Percentiles rank a stretch among this genome's conserved stretches.
Evolutionary conservation across 139 green algal species (phyloP).

Genomic region (Monoraphidium neglectum): DNA sequence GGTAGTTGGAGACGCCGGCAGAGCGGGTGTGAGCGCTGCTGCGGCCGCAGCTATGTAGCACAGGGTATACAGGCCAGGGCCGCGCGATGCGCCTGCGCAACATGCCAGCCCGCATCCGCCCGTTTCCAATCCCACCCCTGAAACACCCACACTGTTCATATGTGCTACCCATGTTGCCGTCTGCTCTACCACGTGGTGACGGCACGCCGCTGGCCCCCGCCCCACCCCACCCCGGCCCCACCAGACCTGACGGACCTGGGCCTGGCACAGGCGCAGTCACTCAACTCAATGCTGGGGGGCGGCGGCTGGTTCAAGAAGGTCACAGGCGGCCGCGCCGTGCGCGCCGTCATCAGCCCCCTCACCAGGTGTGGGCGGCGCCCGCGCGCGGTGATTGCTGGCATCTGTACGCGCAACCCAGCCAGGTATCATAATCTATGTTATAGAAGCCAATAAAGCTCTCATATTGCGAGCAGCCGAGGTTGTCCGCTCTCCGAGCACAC

Average conservation of each 20-base stretch:
- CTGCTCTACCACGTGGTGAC: not conserved
- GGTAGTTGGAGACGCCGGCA: not conserved
- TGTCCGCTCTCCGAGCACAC: no score
- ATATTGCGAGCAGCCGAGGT: no score
- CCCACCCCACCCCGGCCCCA: not conserved
- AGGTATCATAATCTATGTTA: no score
- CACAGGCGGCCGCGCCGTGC: slow-evolving; percentile 32
- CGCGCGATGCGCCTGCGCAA: not conserved
- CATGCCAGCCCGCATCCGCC: not conserved
- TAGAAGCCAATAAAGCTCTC: no score
- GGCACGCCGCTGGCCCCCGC: no score
- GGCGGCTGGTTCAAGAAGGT: slow-evolving; percentile 51
- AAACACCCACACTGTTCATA: not conserved
- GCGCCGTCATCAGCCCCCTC: slow-evolving; percentile 54
- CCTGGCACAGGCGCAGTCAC: slow-evolving; percentile 41
- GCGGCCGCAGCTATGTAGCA: not conserved
- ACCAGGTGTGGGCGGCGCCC: slow-evolving; percentile 45
- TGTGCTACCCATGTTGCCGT: not conserved
- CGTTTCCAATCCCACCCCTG: not conserved
- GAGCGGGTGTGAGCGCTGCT: not conserved
- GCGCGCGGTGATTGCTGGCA: no score
- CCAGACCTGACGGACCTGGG: slow-evolving; percentile 62
- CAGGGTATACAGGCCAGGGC: not conserved
- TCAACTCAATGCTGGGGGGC: slow-evolving; percentile 54
- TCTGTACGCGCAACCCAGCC: no score